phyloP scores from a whole-genome alignment of 2,329 filamentous ascomycete genomes.

The Blastomyces silverae region DNA sequence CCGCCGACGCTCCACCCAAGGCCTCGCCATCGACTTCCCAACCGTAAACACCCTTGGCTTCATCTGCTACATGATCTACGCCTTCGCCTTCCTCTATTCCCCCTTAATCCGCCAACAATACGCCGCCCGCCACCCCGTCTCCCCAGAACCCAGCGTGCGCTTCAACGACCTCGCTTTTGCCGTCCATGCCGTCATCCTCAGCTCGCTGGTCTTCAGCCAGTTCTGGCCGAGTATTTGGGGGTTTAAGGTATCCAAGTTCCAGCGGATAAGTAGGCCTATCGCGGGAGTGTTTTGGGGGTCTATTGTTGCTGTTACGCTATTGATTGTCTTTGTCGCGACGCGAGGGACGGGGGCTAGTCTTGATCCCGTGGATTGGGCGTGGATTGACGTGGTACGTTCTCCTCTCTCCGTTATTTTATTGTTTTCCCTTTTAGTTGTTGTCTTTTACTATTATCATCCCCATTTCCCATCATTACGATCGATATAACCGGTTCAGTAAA shows the following conservation, averaged over 20 bases:
- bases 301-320: constrained; percentile 41
- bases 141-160: constrained; percentile 72
- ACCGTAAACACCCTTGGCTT: constrained; percentile 60
- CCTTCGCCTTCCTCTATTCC: constrained; percentile 69
- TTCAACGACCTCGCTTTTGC: constrained; percentile 90
- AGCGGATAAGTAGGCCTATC: constrained; percentile 56
- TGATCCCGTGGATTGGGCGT: constrained; percentile 51
- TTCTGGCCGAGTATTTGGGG: constrained; percentile 68
- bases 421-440: not conserved
- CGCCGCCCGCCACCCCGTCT: constrained; percentile 65
- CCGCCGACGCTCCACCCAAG: constrained; percentile 66
- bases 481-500: not conserved
- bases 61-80: constrained; percentile 66
- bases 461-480: too few species aligned
- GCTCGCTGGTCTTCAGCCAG: constrained; percentile 67
- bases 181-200: constrained; percentile 68
- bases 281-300: constrained; percentile 64
- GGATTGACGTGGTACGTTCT: constrained; percentile 55
- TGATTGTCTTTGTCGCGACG: constrained; percentile 39
- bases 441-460: too few species aligned
- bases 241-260: constrained; percentile 54
- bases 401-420: too few species aligned
- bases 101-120: constrained; percentile 73
- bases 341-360: constrained; percentile 40
- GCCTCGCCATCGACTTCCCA: constrained; percentile 83